Evolutionary conservation across 805 yeast genomes (phyloP).

Genomic region (Alloascoidea africana): DNA sequence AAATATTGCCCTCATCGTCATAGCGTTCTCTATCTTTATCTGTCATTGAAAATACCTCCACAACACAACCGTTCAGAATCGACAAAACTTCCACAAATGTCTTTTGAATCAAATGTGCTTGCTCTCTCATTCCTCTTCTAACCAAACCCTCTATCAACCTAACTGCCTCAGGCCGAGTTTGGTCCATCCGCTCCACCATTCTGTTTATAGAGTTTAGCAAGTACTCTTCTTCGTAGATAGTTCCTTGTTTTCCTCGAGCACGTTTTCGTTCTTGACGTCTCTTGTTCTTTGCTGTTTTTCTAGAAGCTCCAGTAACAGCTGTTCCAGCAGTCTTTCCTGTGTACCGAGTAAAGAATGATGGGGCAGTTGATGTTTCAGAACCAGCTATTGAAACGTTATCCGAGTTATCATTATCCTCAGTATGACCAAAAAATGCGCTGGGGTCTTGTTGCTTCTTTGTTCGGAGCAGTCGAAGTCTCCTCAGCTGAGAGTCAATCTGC

Average conservation of each 20-base stretch:
- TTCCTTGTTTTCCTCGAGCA: constrained; percentile 96
- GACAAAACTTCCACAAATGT: constrained; percentile 41
- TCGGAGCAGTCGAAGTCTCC: constrained; percentile 72
- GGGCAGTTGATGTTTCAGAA: constrained; percentile 83
- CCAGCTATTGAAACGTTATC: constrained; percentile 94
- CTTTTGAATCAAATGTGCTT: constrained; percentile 70
- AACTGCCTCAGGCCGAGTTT: constrained; percentile 60
- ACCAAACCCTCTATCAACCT: constrained; percentile 61
- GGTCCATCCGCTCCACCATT: constrained; percentile 64
- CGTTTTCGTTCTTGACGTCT: constrained; percentile 91
- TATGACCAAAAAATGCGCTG: constrained; percentile 63
- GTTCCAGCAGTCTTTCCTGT: constrained; percentile 95
- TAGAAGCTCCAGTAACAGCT: constrained; percentile 90
- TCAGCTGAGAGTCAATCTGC: constrained; percentile 72
- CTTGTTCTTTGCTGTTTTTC: constrained; percentile 82
- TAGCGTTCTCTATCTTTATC: constrained; percentile 81
- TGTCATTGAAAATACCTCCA: constrained; percentile 67
- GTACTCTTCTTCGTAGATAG: constrained; percentile 94
- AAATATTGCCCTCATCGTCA: constrained; percentile 79
- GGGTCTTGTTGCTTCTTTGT: constrained; percentile 77
- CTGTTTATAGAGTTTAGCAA: constrained; percentile 80
- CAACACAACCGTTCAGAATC: constrained; percentile 42
- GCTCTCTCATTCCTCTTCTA: constrained; percentile 57
- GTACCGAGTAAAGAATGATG: constrained; percentile 87
- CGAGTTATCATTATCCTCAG: constrained; percentile 28